A percentile compares a stretch with the other conserved stretches of the same genome.
Conservation (phyloP, 2,329 filamentous ascomycete genomes). For the Colletotrichum navitas region DNA sequence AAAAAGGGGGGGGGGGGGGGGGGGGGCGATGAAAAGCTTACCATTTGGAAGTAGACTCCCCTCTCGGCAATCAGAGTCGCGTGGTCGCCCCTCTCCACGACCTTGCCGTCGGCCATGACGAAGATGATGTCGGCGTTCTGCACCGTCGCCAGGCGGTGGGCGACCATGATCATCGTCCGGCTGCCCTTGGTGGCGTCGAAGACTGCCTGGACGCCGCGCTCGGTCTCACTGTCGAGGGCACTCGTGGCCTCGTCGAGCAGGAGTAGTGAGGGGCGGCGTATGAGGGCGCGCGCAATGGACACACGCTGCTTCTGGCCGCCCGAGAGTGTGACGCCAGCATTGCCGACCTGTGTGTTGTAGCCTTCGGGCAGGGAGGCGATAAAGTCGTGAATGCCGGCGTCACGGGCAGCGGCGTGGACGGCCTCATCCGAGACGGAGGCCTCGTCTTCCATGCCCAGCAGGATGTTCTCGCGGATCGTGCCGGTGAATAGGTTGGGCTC, state of each 20-base stretch:
- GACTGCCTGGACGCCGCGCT: conserved; percentile 37
- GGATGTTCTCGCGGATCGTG: conserved; percentile 49
- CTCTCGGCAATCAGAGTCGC: conserved; percentile 31
- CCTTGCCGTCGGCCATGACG: conserved; percentile 56
- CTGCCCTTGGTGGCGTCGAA: conserved; percentile 35
- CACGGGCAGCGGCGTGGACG: conserved; percentile 46
- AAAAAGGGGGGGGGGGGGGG: too few species aligned
- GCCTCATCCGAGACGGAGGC: conserved; percentile 29
- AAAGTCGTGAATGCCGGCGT: conserved; percentile 78
- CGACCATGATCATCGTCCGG: conserved; percentile 52
- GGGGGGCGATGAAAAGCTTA: not conserved
- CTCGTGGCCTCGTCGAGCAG: conserved; percentile 39
- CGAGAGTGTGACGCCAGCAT: conserved; percentile 51
- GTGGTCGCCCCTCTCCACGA: conserved; percentile 51
- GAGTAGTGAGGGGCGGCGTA: conserved; percentile 29
- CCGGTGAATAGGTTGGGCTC: conserved; percentile 59
- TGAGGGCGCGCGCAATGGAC: conserved; percentile 54
- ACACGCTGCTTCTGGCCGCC: conserved; percentile 70
- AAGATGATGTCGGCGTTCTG: conserved; percentile 59
- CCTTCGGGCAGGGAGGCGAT: conserved; percentile 74
- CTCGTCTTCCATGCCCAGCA: conserved; percentile 43
- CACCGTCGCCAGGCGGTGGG: conserved; percentile 58
- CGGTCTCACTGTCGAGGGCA: conserved; percentile 38
- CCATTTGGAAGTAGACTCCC: conserved; percentile 40
- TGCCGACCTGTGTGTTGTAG: conserved; percentile 57